Evolutionary conservation across 805 yeast species (phyloP).

Genomic region (Teunomyces stri): DNA sequence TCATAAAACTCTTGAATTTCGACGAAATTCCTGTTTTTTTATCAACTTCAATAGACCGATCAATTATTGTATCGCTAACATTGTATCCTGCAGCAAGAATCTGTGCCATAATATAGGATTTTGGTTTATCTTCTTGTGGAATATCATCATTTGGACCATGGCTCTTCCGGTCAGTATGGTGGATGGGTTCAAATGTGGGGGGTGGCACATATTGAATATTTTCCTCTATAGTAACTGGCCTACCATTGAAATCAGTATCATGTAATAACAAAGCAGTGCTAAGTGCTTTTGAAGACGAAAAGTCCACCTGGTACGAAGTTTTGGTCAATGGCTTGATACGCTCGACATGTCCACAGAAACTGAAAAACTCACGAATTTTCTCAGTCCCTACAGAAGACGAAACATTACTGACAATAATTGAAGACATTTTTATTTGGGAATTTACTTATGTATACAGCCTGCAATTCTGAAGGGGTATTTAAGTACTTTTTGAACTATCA

Average conservation of each 20-base stretch:
- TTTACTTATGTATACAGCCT: neutral
- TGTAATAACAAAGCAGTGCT: slow-evolving; percentile 67
- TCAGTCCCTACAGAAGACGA: slow-evolving; percentile 48
- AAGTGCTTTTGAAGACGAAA: slow-evolving; percentile 59
- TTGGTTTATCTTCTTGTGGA: slow-evolving; percentile 75
- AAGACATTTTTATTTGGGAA: slow-evolving; percentile 21
- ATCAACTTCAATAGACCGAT: slow-evolving; percentile 62
- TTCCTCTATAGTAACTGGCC: slow-evolving; percentile 47
- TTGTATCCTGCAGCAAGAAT: slow-evolving; percentile 71
- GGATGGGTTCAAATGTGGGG: slow-evolving; percentile 7
- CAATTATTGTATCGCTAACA: slow-evolving; percentile 58
- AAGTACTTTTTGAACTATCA: neutral
- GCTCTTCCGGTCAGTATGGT: slow-evolving; percentile 7
- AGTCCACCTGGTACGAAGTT: slow-evolving; percentile 46
- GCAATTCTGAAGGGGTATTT: neutral
- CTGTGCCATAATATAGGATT: slow-evolving; percentile 72
- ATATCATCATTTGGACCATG: slow-evolving; percentile 43
- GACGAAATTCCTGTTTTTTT: slow-evolving; percentile 58
- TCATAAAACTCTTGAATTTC: slow-evolving; percentile 56
- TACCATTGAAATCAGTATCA: slow-evolving; percentile 71
- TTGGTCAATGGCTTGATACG: slow-evolving; percentile 31
- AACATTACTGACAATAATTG: slow-evolving; percentile 57
- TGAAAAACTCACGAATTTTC: slow-evolving; percentile 63
- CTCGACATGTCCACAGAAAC: slow-evolving; percentile 63
- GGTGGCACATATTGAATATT: slow-evolving; percentile 7